These are phyloP conservation scores for Viola odorata DNA, from an alignment of 345 rosid species.

Conservation along the genomic window DNA sequence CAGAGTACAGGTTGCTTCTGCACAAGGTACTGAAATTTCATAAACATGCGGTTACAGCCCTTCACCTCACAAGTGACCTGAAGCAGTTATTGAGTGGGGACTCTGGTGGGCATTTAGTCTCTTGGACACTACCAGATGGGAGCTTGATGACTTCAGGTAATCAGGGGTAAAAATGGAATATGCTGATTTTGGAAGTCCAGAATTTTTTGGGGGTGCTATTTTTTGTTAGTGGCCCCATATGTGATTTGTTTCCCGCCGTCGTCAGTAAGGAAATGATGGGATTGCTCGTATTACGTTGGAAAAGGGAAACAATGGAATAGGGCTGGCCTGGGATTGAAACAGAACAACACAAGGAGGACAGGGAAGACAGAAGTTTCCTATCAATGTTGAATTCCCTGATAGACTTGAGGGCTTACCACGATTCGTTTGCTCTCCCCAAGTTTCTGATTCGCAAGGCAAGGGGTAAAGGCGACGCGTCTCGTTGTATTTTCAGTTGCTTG, in stretches of 20 bases:
- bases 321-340: conserved; percentile 27
- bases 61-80: conserved; percentile 65
- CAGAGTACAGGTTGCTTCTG: conserved; percentile 79
- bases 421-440: conserved; percentile 1
- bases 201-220: conserved; percentile 11
- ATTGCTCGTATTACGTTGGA: conserved; percentile 4
- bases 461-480: conserved; percentile 5
- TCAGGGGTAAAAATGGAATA: conserved; percentile 34
- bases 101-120: conserved; percentile 71
- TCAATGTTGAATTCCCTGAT: conserved; percentile 4
- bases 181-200: conserved; percentile 13
- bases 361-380: neutral
- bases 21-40: conserved; percentile 82
- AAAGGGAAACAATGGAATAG: conserved; percentile 17
- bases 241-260: conserved; percentile 16
- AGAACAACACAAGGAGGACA: neutral
- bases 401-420: conserved; percentile 2
- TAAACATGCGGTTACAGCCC: conserved; percentile 83
- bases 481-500: conserved; percentile 20
- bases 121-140: conserved; percentile 96
- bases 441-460: conserved; percentile 12
- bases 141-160: conserved; percentile 55
- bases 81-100: conserved; percentile 97
- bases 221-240: conserved; percentile 13
- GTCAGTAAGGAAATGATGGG: neutral